Conservation (phyloP, 345 rosid species). For the Melastoma malabathricum region DNA sequence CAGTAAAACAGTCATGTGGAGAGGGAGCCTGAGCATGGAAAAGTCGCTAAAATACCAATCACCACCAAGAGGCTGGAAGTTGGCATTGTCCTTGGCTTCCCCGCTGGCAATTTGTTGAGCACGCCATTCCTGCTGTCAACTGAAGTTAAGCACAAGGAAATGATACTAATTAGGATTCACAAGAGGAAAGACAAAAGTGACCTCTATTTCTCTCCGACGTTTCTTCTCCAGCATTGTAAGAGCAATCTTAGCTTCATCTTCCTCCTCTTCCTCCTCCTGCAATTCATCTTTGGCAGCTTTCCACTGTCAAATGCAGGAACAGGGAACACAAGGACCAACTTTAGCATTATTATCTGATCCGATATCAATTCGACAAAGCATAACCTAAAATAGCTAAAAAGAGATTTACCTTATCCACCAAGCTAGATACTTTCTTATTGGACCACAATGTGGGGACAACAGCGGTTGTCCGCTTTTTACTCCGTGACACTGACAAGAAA, state of each 20-base stretch:
- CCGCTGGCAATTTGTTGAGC: constrained; percentile 82
- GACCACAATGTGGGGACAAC: constrained; percentile 70
- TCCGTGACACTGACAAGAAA: constrained; percentile 36
- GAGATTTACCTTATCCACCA: constrained; percentile 85
- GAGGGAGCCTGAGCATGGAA: neutral
- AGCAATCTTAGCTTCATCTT: constrained; percentile 62
- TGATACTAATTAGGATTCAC: neutral
- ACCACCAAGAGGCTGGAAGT: constrained; percentile 93
- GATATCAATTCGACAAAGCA: neutral
- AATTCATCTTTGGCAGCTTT: constrained; percentile 97
- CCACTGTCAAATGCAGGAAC: constrained; percentile 36
- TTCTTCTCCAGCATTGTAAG: constrained; percentile 55
- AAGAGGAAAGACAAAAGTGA: constrained; percentile 8
- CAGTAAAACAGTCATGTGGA: neutral
- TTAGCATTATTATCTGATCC: too few species aligned
- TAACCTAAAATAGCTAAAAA: neutral
- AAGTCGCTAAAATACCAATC: constrained; percentile 55
- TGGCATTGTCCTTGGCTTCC: constrained; percentile 87
- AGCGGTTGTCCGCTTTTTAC: constrained; percentile 60
- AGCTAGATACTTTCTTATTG: constrained; percentile 80
- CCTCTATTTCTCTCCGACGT: constrained; percentile 76
- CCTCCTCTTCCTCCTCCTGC: constrained; percentile 62
- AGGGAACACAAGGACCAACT: neutral
- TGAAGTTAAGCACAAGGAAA: constrained; percentile 6
- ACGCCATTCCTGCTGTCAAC: constrained; percentile 58